phyloP scores from a whole-genome alignment of 2,329 filamentous ascomycete species.

The Ampelomyces quisqualis region DNA sequence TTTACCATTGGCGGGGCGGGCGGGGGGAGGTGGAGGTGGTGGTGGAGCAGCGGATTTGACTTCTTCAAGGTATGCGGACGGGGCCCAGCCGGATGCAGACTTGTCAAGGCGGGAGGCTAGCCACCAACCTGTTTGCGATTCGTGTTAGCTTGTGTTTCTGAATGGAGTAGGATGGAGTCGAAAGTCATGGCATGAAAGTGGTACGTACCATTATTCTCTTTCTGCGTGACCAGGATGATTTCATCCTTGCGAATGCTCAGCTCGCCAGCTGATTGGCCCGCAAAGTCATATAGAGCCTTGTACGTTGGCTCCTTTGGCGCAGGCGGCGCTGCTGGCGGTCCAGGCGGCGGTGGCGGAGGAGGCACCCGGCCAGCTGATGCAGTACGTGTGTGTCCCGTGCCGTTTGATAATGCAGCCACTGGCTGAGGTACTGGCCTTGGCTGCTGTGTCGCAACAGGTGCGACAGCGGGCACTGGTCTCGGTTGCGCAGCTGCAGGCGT shows the following conservation, averaged over 20 bases:
- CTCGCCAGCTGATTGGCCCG: slow-evolving; percentile 80
- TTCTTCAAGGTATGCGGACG: slow-evolving; percentile 91
- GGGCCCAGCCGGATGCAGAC: slow-evolving; percentile 85
- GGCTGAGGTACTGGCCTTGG: slow-evolving; percentile 56
- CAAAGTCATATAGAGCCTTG: slow-evolving; percentile 91
- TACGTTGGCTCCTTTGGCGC: slow-evolving; percentile 71
- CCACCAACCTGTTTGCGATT: slow-evolving; percentile 76
- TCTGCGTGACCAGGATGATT: slow-evolving; percentile 84
- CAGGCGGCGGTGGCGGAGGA: slow-evolving; percentile 58
- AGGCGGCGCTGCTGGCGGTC: slow-evolving; percentile 63
- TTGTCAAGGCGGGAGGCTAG: slow-evolving; percentile 72
- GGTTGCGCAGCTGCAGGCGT: slow-evolving; percentile 42
- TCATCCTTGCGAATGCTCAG: slow-evolving; percentile 78
- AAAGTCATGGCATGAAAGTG: too few relatives aligned
- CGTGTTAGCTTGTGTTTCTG: slow-evolving; percentile 24
- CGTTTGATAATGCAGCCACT: slow-evolving; percentile 54
- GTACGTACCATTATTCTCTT: slow-evolving; percentile 85
- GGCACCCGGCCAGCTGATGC: slow-evolving; percentile 48
- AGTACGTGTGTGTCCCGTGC: slow-evolving; percentile 47
- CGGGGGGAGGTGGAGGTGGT: slow-evolving; percentile 49
- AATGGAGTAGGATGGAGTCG: too few relatives aligned
- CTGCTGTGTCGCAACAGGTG: slow-evolving; percentile 53
- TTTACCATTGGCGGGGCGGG: slow-evolving; percentile 68
- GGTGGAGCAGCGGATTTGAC: slow-evolving; percentile 55
- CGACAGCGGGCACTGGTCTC: slow-evolving; percentile 54